Percentiles rank a stretch among this genome's conserved stretches.
phyloP scores from a whole-genome alignment of 2,329 filamentous ascomycete species.

The Mycosphaerelloides madeirae region DNA sequence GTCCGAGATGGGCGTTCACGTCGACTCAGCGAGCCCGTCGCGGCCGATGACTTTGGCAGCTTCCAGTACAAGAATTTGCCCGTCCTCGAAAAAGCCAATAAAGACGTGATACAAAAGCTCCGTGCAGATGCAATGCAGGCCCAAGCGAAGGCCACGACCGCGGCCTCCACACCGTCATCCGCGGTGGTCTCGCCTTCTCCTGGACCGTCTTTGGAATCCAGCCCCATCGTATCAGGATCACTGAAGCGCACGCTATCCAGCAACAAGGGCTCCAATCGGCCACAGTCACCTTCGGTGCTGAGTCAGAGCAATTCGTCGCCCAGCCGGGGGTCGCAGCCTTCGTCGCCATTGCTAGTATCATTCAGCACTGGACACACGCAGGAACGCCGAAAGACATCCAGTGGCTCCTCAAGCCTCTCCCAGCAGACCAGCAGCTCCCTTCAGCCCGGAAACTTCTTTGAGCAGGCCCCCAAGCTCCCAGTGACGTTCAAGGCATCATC shows the following conservation, averaged over 20 bases:
- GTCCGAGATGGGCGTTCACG: conserved; percentile 86
- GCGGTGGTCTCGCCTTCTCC: conserved; percentile 53
- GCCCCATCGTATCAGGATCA: conserved; percentile 73
- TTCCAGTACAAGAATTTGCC: conserved; percentile 97
- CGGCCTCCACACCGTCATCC: conserved; percentile 32
- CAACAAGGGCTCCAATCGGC: conserved; percentile 70
- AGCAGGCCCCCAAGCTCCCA: conserved; percentile 58
- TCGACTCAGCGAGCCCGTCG: conserved; percentile 82
- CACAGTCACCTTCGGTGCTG: conserved; percentile 77
- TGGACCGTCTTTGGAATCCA: conserved; percentile 71
- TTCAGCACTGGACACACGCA: conserved; percentile 81
- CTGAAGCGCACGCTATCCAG: conserved; percentile 79
- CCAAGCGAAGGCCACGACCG: conserved; percentile 46
- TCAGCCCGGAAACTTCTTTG: conserved; percentile 67
- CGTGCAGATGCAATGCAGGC: conserved; percentile 81
- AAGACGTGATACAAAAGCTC: conserved; percentile 95
- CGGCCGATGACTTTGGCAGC: conserved; percentile 87
- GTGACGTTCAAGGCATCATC: conserved; percentile 49
- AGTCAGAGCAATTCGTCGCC: conserved; percentile 82
- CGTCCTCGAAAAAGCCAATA: conserved; percentile 95
- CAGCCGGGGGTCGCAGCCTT: conserved; percentile 75
- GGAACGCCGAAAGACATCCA: conserved; percentile 88
- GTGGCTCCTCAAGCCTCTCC: conserved; percentile 76
- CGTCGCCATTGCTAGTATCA: conserved; percentile 89
- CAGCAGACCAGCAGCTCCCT: conserved; percentile 68